Percentiles rank a stretch among this genome's conserved stretches.
These are phyloP conservation scores for Podospora pseudocomata DNA, from an alignment of 495 filamentous ascomycete genomes.

Conservation along the genomic window DNA sequence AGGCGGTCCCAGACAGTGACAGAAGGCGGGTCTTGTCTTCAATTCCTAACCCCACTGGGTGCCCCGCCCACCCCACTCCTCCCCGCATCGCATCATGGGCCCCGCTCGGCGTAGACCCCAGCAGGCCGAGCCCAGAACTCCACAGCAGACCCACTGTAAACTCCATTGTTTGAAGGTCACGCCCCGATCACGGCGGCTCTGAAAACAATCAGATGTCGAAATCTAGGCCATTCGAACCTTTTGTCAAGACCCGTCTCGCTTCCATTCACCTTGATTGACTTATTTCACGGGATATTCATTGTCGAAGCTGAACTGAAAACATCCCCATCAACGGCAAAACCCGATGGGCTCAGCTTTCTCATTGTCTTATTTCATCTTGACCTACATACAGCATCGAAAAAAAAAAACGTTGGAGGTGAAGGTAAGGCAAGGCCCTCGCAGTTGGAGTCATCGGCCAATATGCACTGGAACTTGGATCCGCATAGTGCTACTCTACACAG, in stretches of 20 bases:
- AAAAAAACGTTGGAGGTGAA: background rate
- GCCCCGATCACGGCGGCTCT: conserved; percentile 1
- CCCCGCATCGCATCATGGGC: background rate
- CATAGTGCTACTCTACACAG: background rate
- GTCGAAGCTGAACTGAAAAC: background rate
- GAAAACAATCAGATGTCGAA: background rate
- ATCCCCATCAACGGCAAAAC: background rate
- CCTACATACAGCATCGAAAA: background rate
- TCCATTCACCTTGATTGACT: background rate
- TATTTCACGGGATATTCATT: background rate
- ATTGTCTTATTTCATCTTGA: background rate
- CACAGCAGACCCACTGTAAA: background rate
- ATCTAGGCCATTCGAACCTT: background rate
- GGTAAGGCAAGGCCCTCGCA: background rate
- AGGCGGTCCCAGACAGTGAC: background rate
- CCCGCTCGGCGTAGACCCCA: background rate
- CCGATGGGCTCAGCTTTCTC: background rate
- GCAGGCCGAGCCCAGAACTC: background rate
- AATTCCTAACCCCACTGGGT: background rate
- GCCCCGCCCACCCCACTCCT: background rate
- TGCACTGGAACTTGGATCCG: background rate
- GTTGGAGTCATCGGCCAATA: background rate
- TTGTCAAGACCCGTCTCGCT: background rate
- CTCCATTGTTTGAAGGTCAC: background rate
- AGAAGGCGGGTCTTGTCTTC: background rate